Conservation (phyloP, 2,329 filamentous ascomycete species). For the Leptographium flavum region DNA sequence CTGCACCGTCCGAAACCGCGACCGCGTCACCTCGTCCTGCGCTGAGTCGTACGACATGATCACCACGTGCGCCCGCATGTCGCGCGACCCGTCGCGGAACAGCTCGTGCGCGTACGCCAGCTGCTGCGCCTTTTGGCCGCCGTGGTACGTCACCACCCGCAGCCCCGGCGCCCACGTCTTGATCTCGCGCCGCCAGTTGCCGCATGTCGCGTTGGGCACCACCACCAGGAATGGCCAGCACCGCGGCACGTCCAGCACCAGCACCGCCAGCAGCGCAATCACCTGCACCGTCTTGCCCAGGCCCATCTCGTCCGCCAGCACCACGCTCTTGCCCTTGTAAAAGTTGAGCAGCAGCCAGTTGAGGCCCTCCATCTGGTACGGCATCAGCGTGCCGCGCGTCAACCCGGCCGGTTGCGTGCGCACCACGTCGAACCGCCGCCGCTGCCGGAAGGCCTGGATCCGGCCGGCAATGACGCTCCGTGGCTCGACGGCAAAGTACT, state of each 20-base stretch:
- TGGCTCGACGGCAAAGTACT: conserved; percentile 48
- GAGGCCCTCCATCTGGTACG: conserved; percentile 81
- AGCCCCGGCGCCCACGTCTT: conserved; percentile 82
- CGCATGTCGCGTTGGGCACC: conserved; percentile 85
- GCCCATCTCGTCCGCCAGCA: conserved; percentile 96
- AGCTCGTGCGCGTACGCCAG: conserved; percentile 75
- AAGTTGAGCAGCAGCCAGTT: conserved; percentile 95
- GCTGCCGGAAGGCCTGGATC: conserved; percentile 48
- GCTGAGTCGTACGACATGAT: conserved; percentile 92
- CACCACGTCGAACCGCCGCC: conserved; percentile 53
- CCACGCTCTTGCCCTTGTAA: conserved; percentile 67
- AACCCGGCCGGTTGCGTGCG: conserved; percentile 60
- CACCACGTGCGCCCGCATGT: conserved; percentile 78
- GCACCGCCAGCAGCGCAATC: conserved; percentile 62
- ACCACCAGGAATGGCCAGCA: conserved; percentile 91
- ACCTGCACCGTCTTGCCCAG: conserved; percentile 95
- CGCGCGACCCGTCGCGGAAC: conserved; percentile 50
- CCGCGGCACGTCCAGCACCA: conserved; percentile 51
- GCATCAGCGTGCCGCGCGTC: conserved; percentile 64
- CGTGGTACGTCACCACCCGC: conserved; percentile 86
- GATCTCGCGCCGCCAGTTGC: conserved; percentile 96
- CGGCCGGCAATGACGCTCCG: conserved; percentile 50
- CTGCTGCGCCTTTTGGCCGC: conserved; percentile 57
- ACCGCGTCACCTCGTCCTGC: conserved; percentile 52
- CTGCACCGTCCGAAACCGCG: conserved; percentile 53